phyloP scores from a whole-genome alignment of 2,329 filamentous ascomycete genomes.

The Colletotrichum limetticola region DNA sequence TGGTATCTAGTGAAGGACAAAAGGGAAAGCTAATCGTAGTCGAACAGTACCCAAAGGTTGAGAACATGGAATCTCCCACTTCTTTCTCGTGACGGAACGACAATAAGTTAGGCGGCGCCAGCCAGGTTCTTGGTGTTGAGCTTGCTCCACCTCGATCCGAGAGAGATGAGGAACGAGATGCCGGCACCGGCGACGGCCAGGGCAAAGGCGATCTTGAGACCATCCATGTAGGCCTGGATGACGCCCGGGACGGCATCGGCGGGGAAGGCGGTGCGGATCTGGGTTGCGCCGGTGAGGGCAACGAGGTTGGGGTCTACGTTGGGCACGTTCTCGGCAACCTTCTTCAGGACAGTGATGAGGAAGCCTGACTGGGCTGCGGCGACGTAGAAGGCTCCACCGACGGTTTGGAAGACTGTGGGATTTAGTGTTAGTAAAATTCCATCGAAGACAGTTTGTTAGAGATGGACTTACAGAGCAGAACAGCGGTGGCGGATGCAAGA shows the following conservation, averaged over 20 bases:
- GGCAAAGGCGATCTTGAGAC: constrained; percentile 72
- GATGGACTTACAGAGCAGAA: constrained; percentile 48
- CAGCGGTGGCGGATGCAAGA: constrained; percentile 57
- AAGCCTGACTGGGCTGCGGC: constrained; percentile 60
- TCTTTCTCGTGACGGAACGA: not conserved
- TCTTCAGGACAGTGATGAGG: constrained; percentile 53
- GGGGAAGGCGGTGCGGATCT: constrained; percentile 63
- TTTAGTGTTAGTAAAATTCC: constrained; percentile 1
- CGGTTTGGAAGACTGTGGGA: constrained; percentile 55
- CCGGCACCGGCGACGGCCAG: constrained; percentile 62
- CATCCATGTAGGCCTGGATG: constrained; percentile 70
- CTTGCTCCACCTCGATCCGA: constrained; percentile 48
- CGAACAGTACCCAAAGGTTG: not conserved
- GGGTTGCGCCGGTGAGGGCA: constrained; percentile 60
- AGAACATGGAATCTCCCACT: not conserved
- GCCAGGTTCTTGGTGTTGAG: constrained; percentile 29
- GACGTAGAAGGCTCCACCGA: constrained; percentile 62
- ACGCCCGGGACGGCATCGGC: constrained; percentile 61
- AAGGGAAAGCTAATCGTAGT: not conserved
- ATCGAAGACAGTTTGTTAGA: no score
- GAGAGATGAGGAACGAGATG: constrained; percentile 47
- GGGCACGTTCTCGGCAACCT: constrained; percentile 48
- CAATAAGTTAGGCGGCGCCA: constrained; percentile 12
- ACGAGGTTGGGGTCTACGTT: constrained; percentile 49
- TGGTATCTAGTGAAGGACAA: constrained; percentile 12